Percentiles rank a stretch among this genome's conserved stretches.
These are phyloP conservation scores for Globisporangium rhizosaccharum DNA, from an alignment of 352 stramenopile genomes.

Conservation along the genomic window DNA sequence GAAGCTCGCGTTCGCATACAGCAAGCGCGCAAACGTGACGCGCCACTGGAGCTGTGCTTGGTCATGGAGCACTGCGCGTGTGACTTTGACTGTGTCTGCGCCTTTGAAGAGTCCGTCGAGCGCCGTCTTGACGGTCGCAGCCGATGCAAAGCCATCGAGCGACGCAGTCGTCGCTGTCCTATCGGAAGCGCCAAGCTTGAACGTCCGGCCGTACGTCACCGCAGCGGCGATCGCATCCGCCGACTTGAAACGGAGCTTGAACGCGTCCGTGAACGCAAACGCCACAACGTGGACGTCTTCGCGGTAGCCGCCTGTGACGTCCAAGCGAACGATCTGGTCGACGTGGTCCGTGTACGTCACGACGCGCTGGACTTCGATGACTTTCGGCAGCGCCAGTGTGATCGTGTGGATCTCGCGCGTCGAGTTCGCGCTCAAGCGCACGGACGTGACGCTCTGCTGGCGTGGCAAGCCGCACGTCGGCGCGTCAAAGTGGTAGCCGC, in stretches of 20 bases:
- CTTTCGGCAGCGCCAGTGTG: constrained; percentile 32
- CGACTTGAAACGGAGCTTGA: constrained; percentile 41
- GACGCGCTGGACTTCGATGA: constrained; percentile 63
- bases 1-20: constrained; percentile 26
- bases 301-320: constrained; percentile 40
- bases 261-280: constrained; percentile 46
- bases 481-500: constrained; percentile 56
- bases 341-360: constrained; percentile 50
- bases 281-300: constrained; percentile 36
- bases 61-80: constrained; percentile 23
- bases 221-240: constrained; percentile 22
- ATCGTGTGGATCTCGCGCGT: constrained; percentile 64
- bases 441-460: constrained; percentile 57
- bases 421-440: constrained; percentile 51
- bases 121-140: constrained; percentile 29
- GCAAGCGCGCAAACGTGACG: constrained; percentile 48
- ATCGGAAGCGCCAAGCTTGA: constrained; percentile 25
- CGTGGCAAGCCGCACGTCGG: constrained; percentile 48
- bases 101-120: constrained; percentile 33
- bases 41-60: constrained; percentile 37
- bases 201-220: constrained; percentile 35
- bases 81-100: constrained; percentile 24
- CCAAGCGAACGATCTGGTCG: constrained; percentile 43
- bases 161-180: constrained; percentile 9
- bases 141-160: constrained; percentile 52